phyloP scores from a whole-genome alignment of 768 basidiomycete genomes.

The Tephrocybe sp. region DNA sequence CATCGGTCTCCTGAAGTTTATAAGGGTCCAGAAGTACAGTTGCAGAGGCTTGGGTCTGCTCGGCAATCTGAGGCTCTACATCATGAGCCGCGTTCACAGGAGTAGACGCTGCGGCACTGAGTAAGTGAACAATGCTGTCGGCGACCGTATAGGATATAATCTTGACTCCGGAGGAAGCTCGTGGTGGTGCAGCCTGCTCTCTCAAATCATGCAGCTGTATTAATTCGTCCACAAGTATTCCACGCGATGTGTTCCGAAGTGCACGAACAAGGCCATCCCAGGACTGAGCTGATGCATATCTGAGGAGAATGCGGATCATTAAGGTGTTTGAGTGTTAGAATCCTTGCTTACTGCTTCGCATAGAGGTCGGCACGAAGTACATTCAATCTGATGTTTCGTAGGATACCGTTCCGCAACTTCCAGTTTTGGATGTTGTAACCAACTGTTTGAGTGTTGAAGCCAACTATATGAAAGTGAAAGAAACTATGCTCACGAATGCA shows the following conservation, averaged over 20 bases:
- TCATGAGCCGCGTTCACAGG: background rate
- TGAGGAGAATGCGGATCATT: background rate
- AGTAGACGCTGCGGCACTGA: constrained; percentile 1
- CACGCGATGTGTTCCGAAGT: constrained; percentile 15
- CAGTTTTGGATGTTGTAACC: constrained; percentile 24
- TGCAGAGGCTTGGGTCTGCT: too few relatives aligned
- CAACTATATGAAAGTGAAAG: background rate
- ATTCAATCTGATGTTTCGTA: too few relatives aligned
- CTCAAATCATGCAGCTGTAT: constrained; percentile 21
- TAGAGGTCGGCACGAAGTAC: constrained; percentile 14
- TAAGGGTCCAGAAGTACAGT: too few relatives aligned
- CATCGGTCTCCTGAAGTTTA: too few relatives aligned
- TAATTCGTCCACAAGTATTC: constrained; percentile 22
- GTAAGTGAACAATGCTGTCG: constrained; percentile 11
- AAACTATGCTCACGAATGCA: constrained; percentile 35
- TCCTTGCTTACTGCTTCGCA: constrained; percentile 12
- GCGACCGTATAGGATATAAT: constrained; percentile 7
- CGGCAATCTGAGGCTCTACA: background rate
- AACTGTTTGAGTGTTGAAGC: constrained; percentile 13
- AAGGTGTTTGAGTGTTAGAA: constrained; percentile 16
- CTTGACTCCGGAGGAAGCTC: constrained; percentile 3
- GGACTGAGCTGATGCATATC: constrained; percentile 19
- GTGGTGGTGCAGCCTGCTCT: background rate
- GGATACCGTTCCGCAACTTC: constrained; percentile 15
- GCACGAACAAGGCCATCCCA: constrained; percentile 26